Evolutionary conservation across 192 early-diverging fungal species (phyloP), one percentile per base, ranked within the genome.

Genomic region (Pilaira anomala): DNA sequence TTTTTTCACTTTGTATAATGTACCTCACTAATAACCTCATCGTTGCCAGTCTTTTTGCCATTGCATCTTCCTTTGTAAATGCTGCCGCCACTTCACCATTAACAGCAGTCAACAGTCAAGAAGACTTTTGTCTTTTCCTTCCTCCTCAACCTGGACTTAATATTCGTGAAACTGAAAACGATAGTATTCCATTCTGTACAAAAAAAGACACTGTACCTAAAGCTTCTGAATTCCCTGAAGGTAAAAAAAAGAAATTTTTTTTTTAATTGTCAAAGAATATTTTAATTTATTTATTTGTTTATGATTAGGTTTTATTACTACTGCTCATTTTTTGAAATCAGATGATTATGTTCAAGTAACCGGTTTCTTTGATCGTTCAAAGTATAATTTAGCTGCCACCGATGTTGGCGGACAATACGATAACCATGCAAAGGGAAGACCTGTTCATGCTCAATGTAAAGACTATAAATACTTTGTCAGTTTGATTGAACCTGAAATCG

Each of bases 371-470:
- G 64, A 79, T 28, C 56, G 62, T 14, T 61, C 60, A 21, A 68
- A 69, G 46, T 82, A 82, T 25, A 29, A 33, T 1, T 41, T 80
- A 16, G 24, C 50, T 6, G 8, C 52, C 4, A 60, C 12, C 2
- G 80, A 82, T 42, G 58, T 44, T 3, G 80, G 80, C 33, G 80
- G 80, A 14, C 80, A 82, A 52, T 79, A 77, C 22, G 80, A 82
- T 63, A 66, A 60, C 29, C 66, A 68, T 55, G 66, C 50, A 13
- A 28, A 60, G 12, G 58, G 66, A 24, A 68, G 56, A 19, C 71
- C 71, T 11, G 54, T 59, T 21, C 59, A 59, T 42, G 71, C 71
- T 24, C 36, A 56, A 3, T 74, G 68, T 28, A 46, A 51, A 25
- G 68, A 63, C 18, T 74, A 74, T 28, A 36, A 51, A 21, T 64